These are phyloP conservation scores for Syzygium aromaticum DNA, from an alignment of 345 rosid genomes.

Conservation along the genomic window DNA sequence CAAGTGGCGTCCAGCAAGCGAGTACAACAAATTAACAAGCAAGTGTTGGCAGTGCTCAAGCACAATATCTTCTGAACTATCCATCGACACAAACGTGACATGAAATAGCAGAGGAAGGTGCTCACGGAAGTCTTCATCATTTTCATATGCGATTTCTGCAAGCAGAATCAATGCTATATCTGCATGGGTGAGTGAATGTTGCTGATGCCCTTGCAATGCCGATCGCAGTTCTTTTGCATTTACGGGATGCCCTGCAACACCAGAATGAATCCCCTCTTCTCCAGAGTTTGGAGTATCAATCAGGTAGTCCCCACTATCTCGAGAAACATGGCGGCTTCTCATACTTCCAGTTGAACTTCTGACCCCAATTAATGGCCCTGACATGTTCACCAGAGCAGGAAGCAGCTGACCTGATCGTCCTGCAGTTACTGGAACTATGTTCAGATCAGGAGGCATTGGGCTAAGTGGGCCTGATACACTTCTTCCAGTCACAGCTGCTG, in stretches of 20 bases:
- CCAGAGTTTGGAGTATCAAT: conserved; percentile 95
- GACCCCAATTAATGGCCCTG: conserved; percentile 94
- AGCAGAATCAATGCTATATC: conserved; percentile 95
- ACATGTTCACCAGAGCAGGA: conserved; percentile 84
- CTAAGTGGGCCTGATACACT: conserved; percentile 90
- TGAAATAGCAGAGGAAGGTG: conserved; percentile 97
- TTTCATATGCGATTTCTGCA: conserved; percentile 97
- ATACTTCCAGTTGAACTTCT: conserved; percentile 93
- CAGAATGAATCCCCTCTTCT: conserved; percentile 81
- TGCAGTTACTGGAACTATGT: conserved; percentile 62
- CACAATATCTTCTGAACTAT: conserved; percentile 98
- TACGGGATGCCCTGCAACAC: conserved; percentile 61
- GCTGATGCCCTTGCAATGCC: conserved; percentile 98
- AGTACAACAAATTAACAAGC: conserved; percentile 91
- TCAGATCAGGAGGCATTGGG: conserved; percentile 90
- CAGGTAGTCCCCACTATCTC: conserved; percentile 94
- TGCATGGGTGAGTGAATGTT: conserved; percentile 95
- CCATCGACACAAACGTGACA: conserved; percentile 99
- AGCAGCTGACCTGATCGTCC: conserved; percentile 95
- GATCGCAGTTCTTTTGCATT: conserved; percentile 95
- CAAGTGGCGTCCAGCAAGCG: conserved; percentile 97
- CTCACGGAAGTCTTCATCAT: conserved; percentile 98
- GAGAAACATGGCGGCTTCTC: conserved; percentile 90
- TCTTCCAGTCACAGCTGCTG: conserved; percentile 78
- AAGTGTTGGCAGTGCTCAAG: conserved; percentile 98